Evolutionary conservation across 306 rosid species (phyloP).

Genomic region (Pachyrhizus erosus): DNA sequence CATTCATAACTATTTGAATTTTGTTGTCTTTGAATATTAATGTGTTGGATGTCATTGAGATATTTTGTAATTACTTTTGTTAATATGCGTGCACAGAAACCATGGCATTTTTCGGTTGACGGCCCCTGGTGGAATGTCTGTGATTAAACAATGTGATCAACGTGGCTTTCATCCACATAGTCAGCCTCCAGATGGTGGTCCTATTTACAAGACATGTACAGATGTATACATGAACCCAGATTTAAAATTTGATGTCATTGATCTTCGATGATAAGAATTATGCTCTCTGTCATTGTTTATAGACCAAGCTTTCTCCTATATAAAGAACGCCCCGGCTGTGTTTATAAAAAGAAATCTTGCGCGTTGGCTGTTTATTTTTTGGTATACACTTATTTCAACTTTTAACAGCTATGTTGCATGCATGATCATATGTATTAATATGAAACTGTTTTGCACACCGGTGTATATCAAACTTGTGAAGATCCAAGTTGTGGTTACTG

Average conservation of each 20-base stretch:
- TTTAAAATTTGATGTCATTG: constrained; percentile 86
- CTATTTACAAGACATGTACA: constrained; percentile 81
- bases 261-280: constrained; percentile 68
- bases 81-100: constrained; percentile 59
- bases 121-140: constrained; percentile 89
- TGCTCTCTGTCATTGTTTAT: constrained; percentile 47
- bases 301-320: constrained; percentile 29
- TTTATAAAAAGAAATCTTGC: constrained; percentile 49
- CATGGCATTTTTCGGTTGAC: constrained; percentile 98
- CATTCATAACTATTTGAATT: neutral
- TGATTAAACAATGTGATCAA: constrained; percentile 84
- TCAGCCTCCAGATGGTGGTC: constrained; percentile 93
- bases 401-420: neutral
- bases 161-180: constrained; percentile 92
- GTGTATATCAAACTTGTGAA: neutral
- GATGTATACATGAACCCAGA: constrained; percentile 93
- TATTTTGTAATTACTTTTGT: constrained; percentile 23
- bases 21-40: neutral
- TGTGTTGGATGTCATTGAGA: neutral
- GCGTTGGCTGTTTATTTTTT: constrained; percentile 31
- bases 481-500: neutral
- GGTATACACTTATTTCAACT: neutral
- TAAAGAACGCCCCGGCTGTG: constrained; percentile 22
- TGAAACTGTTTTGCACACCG: too few relatives aligned
- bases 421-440: neutral